Evolutionary conservation across 352 stramenopile genomes (phyloP).

Genomic region (Pythium diclinum): DNA sequence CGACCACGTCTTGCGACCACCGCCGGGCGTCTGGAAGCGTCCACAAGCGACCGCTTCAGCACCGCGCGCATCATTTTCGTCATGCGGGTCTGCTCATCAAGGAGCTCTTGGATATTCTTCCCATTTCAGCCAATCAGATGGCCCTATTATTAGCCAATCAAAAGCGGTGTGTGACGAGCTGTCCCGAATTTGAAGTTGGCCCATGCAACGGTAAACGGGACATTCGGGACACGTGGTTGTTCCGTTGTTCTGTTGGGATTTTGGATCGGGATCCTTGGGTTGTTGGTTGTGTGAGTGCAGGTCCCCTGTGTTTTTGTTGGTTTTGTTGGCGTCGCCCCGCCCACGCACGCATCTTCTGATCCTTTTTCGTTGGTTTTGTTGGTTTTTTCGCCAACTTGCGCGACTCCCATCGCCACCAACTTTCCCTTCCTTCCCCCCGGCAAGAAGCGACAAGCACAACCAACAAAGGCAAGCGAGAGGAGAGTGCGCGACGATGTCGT

Average conservation of each 20-base stretch:
- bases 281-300: not conserved
- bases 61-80: not conserved
- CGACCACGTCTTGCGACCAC: not conserved
- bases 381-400: conserved; percentile 11
- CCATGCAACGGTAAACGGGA: not conserved
- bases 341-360: conserved; percentile 5
- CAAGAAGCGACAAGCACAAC: not conserved
- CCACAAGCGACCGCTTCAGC: not conserved
- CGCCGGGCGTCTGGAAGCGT: not conserved
- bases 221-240: conserved; percentile 22
- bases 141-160: not conserved
- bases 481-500: conserved; percentile 36
- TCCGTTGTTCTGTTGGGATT: conserved; percentile 8
- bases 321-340: conserved; percentile 12
- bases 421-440: conserved; percentile 6
- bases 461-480: conserved; percentile 12
- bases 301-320: not conserved
- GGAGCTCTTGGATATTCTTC: not conserved
- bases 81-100: not conserved
- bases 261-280: not conserved
- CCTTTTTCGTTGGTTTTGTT: conserved; percentile 14
- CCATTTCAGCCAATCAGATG: conserved; percentile 12
- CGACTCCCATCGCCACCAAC: conserved; percentile 8
- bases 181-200: not conserved
- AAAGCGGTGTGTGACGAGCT: not conserved